Evolutionary conservation across 2,329 filamentous ascomycete genomes (phyloP), one percentile per base, ranked within the genome.

Genomic region (Colletotrichum sublineola): DNA sequence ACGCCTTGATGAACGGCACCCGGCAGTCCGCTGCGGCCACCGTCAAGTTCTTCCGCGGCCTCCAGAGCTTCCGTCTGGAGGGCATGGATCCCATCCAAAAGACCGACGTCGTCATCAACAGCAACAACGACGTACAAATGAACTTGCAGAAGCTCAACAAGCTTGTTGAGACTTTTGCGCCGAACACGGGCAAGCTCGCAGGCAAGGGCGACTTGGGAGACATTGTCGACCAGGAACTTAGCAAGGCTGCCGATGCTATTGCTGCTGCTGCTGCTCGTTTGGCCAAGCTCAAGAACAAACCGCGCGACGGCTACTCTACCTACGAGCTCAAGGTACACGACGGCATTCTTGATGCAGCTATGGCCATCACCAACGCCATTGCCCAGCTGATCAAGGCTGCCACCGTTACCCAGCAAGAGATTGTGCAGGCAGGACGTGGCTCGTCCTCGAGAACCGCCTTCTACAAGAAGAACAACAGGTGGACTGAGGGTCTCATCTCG

Each of bases 401-500:
- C 8, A 97, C 96, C 0, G 91, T 89, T 24, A 97, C 96, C 1
- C 96, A 99, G 81, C 92, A 97, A 81, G 96, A 99, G 84, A 99
- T 99, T 79, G 96, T 99, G 55, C 92, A 95, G 75, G 94, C 97
- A 74, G 96, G 96, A 9, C 92, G 94, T 29, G 96, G 96, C 46
- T 93, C 92, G 36, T 94, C 94, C 63, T 97, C 94, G 56, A 90
- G 92, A 70, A 97, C 95, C 2, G 95, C 95, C 33, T 99, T 99
- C 83, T 99, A 99, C 91, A 98, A 98, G 89, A 98, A 98, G 87
- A 98, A 99, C 89, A 99, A 98, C 84, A 91, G 96, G 64, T 99
- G 96, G 96, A 99, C 96, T 0, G 96, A 99, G 80, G 96, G 96
- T 60, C 90, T 99, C 73, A 98, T 99, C 80, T 97, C 94, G 48